Evolutionary conservation across 2,329 filamentous ascomycete species (phyloP).

Genomic region (Botrytis hyacinthi): DNA sequence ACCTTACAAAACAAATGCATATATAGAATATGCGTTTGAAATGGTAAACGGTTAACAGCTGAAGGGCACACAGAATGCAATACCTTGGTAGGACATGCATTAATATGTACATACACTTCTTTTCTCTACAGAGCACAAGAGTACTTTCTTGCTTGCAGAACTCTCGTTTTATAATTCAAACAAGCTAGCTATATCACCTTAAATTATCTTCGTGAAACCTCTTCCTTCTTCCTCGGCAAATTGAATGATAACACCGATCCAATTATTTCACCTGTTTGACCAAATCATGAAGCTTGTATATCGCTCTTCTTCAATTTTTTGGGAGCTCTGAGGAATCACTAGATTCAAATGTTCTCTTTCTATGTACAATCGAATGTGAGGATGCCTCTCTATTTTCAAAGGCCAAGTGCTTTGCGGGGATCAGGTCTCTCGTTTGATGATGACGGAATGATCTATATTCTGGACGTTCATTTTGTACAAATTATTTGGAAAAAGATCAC

Average conservation of each 20-base stretch:
- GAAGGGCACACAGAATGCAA: background rate
- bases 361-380: background rate
- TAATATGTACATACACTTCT: slow-evolving; percentile 3
- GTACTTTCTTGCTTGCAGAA: background rate
- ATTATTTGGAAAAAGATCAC: background rate
- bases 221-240: background rate
- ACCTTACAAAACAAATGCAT: background rate
- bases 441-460: background rate
- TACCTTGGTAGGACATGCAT: background rate
- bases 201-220: background rate
- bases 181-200: background rate
- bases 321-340: background rate
- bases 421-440: background rate
- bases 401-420: background rate
- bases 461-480: background rate
- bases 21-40: background rate
- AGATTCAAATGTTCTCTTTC: background rate
- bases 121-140: background rate
- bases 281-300: background rate
- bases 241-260: background rate
- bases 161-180: background rate
- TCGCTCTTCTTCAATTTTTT: background rate
- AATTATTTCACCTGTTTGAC: background rate
- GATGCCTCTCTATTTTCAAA: background rate
- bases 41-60: background rate